Evolutionary conservation across 371 early-diverging fungal genomes (phyloP), one percentile per base, ranked within the genome.

Genomic region (Nosema bombycis): DNA sequence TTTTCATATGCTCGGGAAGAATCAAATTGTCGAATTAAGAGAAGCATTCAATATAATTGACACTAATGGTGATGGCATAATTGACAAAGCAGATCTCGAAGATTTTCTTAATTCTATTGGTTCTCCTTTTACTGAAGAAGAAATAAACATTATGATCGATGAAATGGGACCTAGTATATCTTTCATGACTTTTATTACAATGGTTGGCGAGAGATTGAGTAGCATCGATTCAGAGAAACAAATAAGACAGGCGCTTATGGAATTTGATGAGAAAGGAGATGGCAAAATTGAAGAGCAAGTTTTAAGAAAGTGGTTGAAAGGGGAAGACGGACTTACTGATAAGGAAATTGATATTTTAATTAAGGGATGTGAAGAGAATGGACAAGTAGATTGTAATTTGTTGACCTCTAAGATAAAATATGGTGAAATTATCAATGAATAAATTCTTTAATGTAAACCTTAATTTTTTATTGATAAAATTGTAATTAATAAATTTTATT

Each of bases 1-100:
- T 29, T 98, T 98, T 87, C 92, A 93, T 60, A 94, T 95, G 89
- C 94, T 98, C 85, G 94, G 94, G 82, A 92, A 94, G 75, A 90
- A 91, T 71, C 95, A 96, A 85, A 93, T 96, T 62, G 90, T 89
- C 73, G 92, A 93, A 82, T 91, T 95, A 84, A 92, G 92, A 83
- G 94, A 95, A 81, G 93, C 93, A 32, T 96, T 96, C 84, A 90
- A 91, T 34, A 89, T 94, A 75, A 90, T 95, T 82, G 96, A 94
- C 79, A 90, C 90, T 77, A 92, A 94, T 80, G 88, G 89, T 2
- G 94, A 94, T 82, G 92, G 91, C 3, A 88, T 91, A 74, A 88
- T 94, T 21, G 90, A 90, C 82, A 89, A 89, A 57, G 91, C 91
- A 78, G 95, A 94, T 85, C 87, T 96, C 29, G 91, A 91, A 84